These are phyloP conservation scores for Dactylellina parvicollis DNA, from an alignment of 2,329 filamentous ascomycete species.

Conservation along the genomic window DNA sequence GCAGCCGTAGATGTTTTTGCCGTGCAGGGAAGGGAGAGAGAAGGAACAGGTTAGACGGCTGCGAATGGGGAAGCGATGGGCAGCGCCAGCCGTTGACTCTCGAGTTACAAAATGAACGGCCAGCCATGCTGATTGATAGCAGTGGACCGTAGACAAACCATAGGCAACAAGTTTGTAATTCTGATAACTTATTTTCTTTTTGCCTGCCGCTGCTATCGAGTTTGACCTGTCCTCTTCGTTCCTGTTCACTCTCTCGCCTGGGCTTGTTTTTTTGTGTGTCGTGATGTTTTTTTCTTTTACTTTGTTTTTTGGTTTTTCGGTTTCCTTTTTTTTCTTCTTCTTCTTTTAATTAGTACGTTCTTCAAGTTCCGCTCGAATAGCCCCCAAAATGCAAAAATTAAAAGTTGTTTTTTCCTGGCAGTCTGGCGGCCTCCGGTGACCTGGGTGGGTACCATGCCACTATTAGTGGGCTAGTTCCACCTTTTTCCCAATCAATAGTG, in stretches of 20 bases:
- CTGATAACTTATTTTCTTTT: slow-evolving; percentile 26
- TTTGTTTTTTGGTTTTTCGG: slow-evolving; percentile 6
- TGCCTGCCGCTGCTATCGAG: slow-evolving; percentile 10
- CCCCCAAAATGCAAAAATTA: slow-evolving; percentile 42
- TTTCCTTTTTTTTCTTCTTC: slow-evolving; percentile 9
- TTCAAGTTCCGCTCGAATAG: slow-evolving; percentile 47
- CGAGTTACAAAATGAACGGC: slow-evolving; percentile 16
- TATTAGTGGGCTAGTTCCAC: slow-evolving; percentile 46
- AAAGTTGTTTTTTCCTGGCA: slow-evolving; percentile 39
- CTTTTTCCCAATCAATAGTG: slow-evolving; percentile 47
- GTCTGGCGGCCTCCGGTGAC: slow-evolving; percentile 34
- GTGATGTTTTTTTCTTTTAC: slow-evolving; percentile 25
- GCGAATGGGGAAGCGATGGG: slow-evolving; percentile 41
- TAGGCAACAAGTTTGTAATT: slow-evolving; percentile 23
- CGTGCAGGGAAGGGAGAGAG: slow-evolving; percentile 43
- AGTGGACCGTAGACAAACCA: slow-evolving; percentile 9
- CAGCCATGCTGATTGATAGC: slow-evolving; percentile 34
- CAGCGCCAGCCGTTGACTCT: slow-evolving; percentile 42
- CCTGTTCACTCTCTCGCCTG: slow-evolving; percentile 10
- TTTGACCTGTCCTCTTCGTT: slow-evolving; percentile 19
- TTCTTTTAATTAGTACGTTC: slow-evolving; percentile 35
- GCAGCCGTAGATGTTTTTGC: slow-evolving; percentile 17
- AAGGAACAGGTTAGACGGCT: slow-evolving; percentile 20
- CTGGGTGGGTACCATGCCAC: slow-evolving; percentile 46
- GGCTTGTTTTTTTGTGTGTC: slow-evolving; percentile 27